Evolutionary conservation across 202 grass and related monocot genomes (phyloP), one percentile per base, ranked within the genome.

Genomic region (Cymbopogon flexuosus): DNA sequence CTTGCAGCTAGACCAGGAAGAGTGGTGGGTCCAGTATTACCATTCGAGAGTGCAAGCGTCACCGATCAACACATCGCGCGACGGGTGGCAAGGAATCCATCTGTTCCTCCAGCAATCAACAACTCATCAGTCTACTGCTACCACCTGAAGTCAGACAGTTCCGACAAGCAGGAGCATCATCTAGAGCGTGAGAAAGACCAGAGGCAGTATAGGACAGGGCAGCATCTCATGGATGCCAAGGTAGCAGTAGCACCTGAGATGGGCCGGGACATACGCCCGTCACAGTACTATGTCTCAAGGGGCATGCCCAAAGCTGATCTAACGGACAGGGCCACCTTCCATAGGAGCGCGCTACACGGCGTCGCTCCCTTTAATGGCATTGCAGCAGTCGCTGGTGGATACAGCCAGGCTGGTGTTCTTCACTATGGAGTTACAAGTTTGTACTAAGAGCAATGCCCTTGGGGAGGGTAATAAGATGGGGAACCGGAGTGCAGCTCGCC

Each of bases 1-100:
- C 21, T 81, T 66, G 34, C 89, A 97, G 94, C 87, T 73, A 68
- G 77, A 71, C 89, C 89, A 61, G 94, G 89, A 81, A 94, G 87
- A 74, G 64, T 83, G 65, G 65, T 92, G 58, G 87, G 89, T 2
- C 78, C 91, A 7, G 87, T 86, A 18, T 47, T 83, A 31, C 86
- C 81, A 54, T 76, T 65, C 0, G 87, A 92, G 34, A 89, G 92
- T 41, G 45, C 15, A 57, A 81, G 39, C 2, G 24, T 81, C 2
- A 12, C 61, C 2, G 87, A 88, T 79, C 77, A 79, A 35, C 89
- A 92, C 34, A 89, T 39, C 4, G 65, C 70, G 0, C 81, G 34
- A 60, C 72, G 88, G 57, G 61, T 81, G 43, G 81, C 63, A 31
- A 92, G 87, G 86, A 92, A 87, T 64, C 63, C 72, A 27, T 72